Percentiles rank a stretch among this genome's conserved stretches.
Evolutionary conservation across 2,329 filamentous ascomycete species (phyloP).

Genomic region (Calonectria fujianensis): DNA sequence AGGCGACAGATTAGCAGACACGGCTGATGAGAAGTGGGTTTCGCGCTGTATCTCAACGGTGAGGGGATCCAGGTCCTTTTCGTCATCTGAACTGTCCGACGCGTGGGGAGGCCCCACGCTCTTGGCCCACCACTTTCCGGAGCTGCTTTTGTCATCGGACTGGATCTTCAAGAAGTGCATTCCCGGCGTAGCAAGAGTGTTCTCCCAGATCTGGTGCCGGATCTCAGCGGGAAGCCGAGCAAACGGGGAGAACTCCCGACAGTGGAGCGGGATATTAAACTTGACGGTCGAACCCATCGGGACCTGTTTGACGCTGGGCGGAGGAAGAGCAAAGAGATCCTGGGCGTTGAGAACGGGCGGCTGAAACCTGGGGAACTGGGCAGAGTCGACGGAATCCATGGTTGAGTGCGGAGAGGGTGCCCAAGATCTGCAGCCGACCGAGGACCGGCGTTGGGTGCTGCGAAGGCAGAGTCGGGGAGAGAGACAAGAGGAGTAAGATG

Average conservation of each 20-base stretch:
- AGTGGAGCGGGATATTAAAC: constrained; percentile 58
- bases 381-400: constrained; percentile 33
- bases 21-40: constrained; percentile 41
- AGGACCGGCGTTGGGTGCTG: neutral
- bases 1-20: constrained; percentile 50
- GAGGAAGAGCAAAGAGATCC: constrained; percentile 14
- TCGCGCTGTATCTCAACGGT: constrained; percentile 52
- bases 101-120: constrained; percentile 22
- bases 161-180: constrained; percentile 61
- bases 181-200: constrained; percentile 57
- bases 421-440: constrained; percentile 19
- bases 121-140: constrained; percentile 53
- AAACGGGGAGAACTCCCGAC: constrained; percentile 58
- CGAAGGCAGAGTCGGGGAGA: neutral
- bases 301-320: neutral
- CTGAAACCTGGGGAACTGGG: constrained; percentile 24
- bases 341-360: neutral
- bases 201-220: constrained; percentile 60
- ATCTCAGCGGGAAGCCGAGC: constrained; percentile 59
- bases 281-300: constrained; percentile 47
- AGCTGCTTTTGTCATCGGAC: constrained; percentile 41
- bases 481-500: constrained; percentile 24
- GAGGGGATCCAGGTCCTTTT: constrained; percentile 49
- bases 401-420: constrained; percentile 18
- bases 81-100: constrained; percentile 38